phyloP scores from a whole-genome alignment of 2,329 filamentous ascomycete species.

The Pseudogymnoascus sp. region DNA sequence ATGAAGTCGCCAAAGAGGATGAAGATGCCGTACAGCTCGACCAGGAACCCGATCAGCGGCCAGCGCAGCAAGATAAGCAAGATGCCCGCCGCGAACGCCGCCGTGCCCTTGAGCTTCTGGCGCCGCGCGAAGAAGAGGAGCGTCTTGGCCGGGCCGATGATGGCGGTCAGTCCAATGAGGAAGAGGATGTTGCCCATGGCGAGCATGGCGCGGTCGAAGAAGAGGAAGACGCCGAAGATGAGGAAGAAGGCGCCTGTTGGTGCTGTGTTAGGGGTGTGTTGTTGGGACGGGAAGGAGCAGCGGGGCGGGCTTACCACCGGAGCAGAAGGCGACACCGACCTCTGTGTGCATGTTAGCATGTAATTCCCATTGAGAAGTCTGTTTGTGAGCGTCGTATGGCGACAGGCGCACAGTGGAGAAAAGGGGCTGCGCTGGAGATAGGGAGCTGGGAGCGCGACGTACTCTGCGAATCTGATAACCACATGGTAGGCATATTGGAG shows the following conservation, averaged over 20 bases:
- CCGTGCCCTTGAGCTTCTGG: constrained; percentile 87
- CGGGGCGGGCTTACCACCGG: constrained; percentile 71
- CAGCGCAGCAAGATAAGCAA: constrained; percentile 79
- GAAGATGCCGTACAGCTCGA: constrained; percentile 89
- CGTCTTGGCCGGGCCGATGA: constrained; percentile 89
- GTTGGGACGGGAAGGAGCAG: not conserved
- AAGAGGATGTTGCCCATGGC: constrained; percentile 99
- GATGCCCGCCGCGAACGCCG: constrained; percentile 78
- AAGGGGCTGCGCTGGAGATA: constrained; percentile 2
- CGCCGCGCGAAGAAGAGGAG: constrained; percentile 87
- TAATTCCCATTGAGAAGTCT: constrained; percentile 5
- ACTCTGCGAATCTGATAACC: constrained; percentile 95
- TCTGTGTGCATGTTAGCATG: constrained; percentile 48
- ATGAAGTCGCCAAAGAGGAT: constrained; percentile 95
- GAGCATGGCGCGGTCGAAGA: constrained; percentile 96
- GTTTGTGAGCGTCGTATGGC: constrained; percentile 10
- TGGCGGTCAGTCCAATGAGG: constrained; percentile 89
- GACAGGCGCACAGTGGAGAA: constrained; percentile 17
- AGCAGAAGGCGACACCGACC: constrained; percentile 95
- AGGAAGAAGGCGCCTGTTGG: constrained; percentile 82
- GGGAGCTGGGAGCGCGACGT: constrained; percentile 32
- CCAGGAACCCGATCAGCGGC: constrained; percentile 81
- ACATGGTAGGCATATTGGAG: constrained; percentile 55
- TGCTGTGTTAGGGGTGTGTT: constrained; percentile 3
- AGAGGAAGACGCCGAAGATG: constrained; percentile 86